Evolutionary conservation across 108 stramenopile genomes (phyloP).

Genomic region (Fragilaria crotonensis): DNA sequence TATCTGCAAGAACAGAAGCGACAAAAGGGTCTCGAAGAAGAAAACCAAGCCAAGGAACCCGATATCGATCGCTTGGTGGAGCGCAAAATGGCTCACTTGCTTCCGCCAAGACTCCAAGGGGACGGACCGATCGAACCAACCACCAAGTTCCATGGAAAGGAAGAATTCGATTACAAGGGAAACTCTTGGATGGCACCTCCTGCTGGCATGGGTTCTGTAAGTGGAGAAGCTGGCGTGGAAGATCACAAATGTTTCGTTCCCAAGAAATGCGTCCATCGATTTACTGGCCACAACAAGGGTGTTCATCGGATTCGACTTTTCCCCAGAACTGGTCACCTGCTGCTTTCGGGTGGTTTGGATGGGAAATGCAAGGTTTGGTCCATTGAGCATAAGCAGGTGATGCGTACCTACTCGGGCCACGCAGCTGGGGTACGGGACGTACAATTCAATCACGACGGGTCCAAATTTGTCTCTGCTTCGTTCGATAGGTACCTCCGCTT

Average conservation of each 20-base stretch:
- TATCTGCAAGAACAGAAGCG: slow-evolving; percentile 64
- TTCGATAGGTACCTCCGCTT: slow-evolving; percentile 92
- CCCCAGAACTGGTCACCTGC: slow-evolving; percentile 94
- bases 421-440: slow-evolving; percentile 89
- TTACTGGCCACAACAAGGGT: slow-evolving; percentile 91
- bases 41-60: slow-evolving; percentile 39
- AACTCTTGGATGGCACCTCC: slow-evolving; percentile 90
- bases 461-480: slow-evolving; percentile 79
- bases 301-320: slow-evolving; percentile 94
- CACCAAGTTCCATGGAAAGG: slow-evolving; percentile 85
- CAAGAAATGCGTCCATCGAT: slow-evolving; percentile 88
- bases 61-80: slow-evolving; percentile 78
- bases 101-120: slow-evolving; percentile 79
- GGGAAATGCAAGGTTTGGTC: slow-evolving; percentile 91
- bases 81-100: slow-evolving; percentile 89
- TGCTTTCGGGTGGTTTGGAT: slow-evolving; percentile 94
- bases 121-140: slow-evolving; percentile 42
- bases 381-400: slow-evolving; percentile 43
- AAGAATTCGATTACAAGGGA: slow-evolving; percentile 91
- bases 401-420: slow-evolving; percentile 95
- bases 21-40: slow-evolving; percentile 39
- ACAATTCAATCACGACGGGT: slow-evolving; percentile 86
- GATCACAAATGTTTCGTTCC: slow-evolving; percentile 91
- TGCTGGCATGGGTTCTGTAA: slow-evolving; percentile 45
- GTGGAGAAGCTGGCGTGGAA: slow-evolving; percentile 23